These are phyloP conservation scores for Rusavskia elegans DNA, from an alignment of 495 filamentous ascomycete species.

Conservation along the genomic window DNA sequence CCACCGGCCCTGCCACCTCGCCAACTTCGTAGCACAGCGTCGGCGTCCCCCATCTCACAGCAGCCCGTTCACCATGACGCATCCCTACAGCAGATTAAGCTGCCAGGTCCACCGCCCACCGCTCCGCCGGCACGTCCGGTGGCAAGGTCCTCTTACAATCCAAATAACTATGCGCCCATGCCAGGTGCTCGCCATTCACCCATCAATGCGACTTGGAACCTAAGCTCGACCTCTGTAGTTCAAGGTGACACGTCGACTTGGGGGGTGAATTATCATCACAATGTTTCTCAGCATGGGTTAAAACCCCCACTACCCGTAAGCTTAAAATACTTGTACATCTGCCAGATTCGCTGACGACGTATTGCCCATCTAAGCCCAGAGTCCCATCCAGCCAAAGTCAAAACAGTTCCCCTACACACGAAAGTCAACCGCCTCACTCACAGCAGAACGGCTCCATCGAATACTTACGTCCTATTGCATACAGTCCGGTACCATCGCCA, in stretches of 20 bases:
- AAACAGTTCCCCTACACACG: background rate
- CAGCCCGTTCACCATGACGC: background rate
- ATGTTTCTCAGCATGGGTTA: constrained; percentile 16
- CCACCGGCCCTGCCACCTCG: background rate
- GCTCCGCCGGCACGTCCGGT: background rate
- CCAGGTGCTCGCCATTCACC: constrained; percentile 11
- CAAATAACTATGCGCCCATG: constrained; percentile 25
- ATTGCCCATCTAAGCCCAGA: constrained; percentile 2
- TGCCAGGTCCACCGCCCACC: background rate
- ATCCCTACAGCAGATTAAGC: background rate
- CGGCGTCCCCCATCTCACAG: background rate
- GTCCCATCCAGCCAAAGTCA: constrained; percentile 6
- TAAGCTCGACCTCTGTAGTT: constrained; percentile 10
- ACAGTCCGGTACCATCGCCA: constrained; percentile 13
- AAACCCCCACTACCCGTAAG: constrained; percentile 33
- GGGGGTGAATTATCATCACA: constrained; percentile 31
- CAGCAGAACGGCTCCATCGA: background rate
- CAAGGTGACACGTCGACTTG: constrained; percentile 23
- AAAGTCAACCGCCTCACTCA: background rate
- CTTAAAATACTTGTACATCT: background rate
- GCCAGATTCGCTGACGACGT: background rate
- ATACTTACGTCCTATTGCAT: constrained; percentile 1
- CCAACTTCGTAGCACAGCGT: background rate
- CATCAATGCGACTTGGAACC: constrained; percentile 11
- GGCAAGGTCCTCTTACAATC: constrained; percentile 17